Evolutionary conservation across 2,329 filamentous ascomycete genomes (phyloP), one percentile per base, ranked within the genome.

Genomic region (Penicillium decumbens): DNA sequence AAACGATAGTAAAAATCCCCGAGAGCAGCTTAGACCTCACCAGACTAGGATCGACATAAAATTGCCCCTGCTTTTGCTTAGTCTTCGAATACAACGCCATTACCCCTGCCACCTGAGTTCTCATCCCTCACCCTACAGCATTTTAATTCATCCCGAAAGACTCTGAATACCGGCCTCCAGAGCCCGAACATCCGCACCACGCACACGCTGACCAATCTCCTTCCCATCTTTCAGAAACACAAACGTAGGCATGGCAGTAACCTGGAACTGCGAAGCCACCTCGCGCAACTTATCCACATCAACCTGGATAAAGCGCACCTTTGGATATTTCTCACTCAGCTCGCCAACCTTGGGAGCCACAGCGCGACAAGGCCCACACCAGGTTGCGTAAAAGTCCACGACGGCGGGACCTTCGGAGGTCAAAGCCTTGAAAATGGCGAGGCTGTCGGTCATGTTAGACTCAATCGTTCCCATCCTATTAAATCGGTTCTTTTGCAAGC

Each of bases 321-420:
- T 72, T 23, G 69, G 59, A 60, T 80, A 77, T 40, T 73, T 71
- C 45, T 75, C 71, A 50, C 77, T 78, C 47, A 80, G 71, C 56
- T 75, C 67, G 47, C 75, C 73, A 61, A 80, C 75, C 54, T 76
- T 67, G 27, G 78, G 78, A 3, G 73, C 73, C 47, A 81, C 78
- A 29, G 74, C 70, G 60, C 78, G 78, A 72, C 79, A 81, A 25
- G 79, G 79, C 1, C 78, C 78, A 62, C 79, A 80, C 78, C 79
- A 81, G 55, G 75, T 75, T 12, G 77, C 77, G 62, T 75, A 77
- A 71, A 77, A 78, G 64, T 79, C 77, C 61, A 77, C 70, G 47
- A 79, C 69, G 47, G 75, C 71, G 56, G 89, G 74, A 24, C 66
- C 70, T 56, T 77, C 68, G 49, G 77, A 72, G 47, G 72, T 69